Percentiles rank a stretch among this genome's conserved stretches.
Evolutionary conservation across 2,329 filamentous ascomycete species (phyloP).

Genomic region (Zasmidium angulare): DNA sequence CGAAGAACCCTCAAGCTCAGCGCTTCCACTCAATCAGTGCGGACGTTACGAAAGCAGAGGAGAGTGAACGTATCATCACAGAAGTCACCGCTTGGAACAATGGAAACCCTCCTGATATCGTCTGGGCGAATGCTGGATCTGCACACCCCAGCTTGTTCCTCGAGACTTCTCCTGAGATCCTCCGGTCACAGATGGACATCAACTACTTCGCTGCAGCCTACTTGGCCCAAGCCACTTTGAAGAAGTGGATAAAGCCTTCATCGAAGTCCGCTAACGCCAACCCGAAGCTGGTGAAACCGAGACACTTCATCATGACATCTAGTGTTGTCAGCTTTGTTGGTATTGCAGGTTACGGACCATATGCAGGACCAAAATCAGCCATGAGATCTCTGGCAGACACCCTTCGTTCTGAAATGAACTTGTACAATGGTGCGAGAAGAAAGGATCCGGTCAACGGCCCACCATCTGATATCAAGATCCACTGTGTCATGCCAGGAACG

Average conservation of each 20-base stretch:
- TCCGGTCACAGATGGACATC: constrained; percentile 82
- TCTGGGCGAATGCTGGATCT: constrained; percentile 86
- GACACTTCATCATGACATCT: constrained; percentile 86
- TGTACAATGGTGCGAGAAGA: constrained; percentile 70
- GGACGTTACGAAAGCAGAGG: constrained; percentile 71
- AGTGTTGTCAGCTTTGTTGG: constrained; percentile 74
- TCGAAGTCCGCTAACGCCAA: constrained; percentile 29
- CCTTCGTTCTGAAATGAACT: constrained; percentile 75
- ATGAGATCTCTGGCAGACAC: constrained; percentile 80
- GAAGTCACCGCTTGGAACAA: constrained; percentile 79
- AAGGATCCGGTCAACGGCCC: constrained; percentile 42
- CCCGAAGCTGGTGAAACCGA: constrained; percentile 48
- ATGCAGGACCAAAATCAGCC: constrained; percentile 82
- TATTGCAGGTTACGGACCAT: constrained; percentile 78
- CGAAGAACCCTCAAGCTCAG: constrained; percentile 65
- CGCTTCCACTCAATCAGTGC: constrained; percentile 81
- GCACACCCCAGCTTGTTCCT: constrained; percentile 74
- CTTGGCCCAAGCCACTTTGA: constrained; percentile 77
- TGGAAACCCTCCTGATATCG: constrained; percentile 70
- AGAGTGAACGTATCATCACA: constrained; percentile 67
- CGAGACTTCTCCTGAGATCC: constrained; percentile 65
- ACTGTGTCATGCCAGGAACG: constrained; percentile 79
- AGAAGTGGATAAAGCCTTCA: constrained; percentile 64
- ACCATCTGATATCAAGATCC: constrained; percentile 70
- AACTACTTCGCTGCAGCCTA: constrained; percentile 88